Base-by-base conservation (phyloP, 768 basidiomycete species). In the Stropharia rugosoannulata region DNA sequence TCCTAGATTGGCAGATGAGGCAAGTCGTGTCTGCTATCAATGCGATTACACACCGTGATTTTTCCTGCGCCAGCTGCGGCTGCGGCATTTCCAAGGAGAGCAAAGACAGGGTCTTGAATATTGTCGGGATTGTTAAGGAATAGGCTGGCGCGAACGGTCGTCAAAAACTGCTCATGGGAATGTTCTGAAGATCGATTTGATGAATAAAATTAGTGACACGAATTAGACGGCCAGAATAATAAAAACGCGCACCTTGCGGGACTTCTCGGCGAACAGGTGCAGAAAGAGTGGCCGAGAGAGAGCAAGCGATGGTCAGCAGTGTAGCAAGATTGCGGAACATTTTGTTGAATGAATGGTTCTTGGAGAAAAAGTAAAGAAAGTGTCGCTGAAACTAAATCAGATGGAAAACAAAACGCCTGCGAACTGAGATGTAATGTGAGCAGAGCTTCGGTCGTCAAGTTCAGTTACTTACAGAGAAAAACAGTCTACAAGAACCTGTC, bases 1-100 rank as follows among this genome's bases (percentile, higher is more conserved):
- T 86, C 79, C 79, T 83, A 51, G 6, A 32, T 18, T n/a, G 44
- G 49, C 35, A 49, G 38, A 37, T 46, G 22, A 40, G 22, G 18
- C 6, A 49, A 11, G 47, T 44, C 39, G 12, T 18, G 3, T 18
- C 13, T 47, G 4, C 6, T 25, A 22, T 22, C 22, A 32, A 49
- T 9, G 3, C 36, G 6, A 15, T 45, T 19, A 62, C 78, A 47
- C 51, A 82, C 83, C 22, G 78, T 75, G 61, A 86, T 77, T 43
- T 78, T 74, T 5, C 86, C 86, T 40, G 73, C 71, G 45, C 85
- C 85, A 0, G 54, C 64, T 1, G 77, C 66, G 3, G 84, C 87
- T n/a, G 85, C 86, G 15, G 83, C 84, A 61, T 85, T 78, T 12
- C 85, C 86, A 22, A 88, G 74, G 22, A 87, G 80, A 54, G 75